A percentile compares a stretch with the other conserved stretches of the same genome.
Conservation (phyloP, 495 filamentous ascomycete genomes). For the Staphylotrichum tortipilum region DNA sequence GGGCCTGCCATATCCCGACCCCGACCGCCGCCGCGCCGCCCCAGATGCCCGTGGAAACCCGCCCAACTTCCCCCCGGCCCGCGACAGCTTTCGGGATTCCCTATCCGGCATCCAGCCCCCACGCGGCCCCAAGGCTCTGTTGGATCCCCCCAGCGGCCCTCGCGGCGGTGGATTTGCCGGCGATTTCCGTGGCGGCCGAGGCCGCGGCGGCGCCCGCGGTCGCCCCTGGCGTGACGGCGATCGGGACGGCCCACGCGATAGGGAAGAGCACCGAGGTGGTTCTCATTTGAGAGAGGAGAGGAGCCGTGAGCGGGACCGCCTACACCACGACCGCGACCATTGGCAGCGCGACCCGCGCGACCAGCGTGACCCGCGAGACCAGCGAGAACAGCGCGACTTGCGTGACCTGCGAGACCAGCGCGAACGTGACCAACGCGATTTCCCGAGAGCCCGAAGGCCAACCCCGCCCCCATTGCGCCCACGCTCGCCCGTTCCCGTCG, state of each 20-base stretch:
- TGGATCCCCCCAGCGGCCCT: conserved; percentile 55
- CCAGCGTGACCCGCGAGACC: too few species aligned
- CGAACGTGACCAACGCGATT: conserved; percentile 37
- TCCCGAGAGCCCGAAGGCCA: conserved; percentile 34
- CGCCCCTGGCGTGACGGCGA: conserved; percentile 50
- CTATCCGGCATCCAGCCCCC: conserved; percentile 46
- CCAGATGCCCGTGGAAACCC: conserved; percentile 42
- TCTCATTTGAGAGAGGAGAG: conserved; percentile 40
- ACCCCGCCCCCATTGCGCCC: conserved; percentile 37
- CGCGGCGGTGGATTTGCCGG: conserved; percentile 40
- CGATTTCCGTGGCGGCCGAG: conserved; percentile 35
- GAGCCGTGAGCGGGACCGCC: conserved; percentile 30
- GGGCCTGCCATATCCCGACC: conserved; percentile 37
- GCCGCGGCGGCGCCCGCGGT: conserved; percentile 31
- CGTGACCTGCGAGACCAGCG: too few species aligned
- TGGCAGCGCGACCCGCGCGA: conserved; percentile 27
- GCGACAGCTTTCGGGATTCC: conserved; percentile 41
- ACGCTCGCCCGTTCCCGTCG: conserved; percentile 32
- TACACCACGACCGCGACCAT: conserved; percentile 15
- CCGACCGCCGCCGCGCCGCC: conserved; percentile 39
- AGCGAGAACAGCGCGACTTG: too few species aligned
- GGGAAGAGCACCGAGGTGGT: conserved; percentile 49
- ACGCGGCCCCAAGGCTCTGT: conserved; percentile 59
- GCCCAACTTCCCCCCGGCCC: conserved; percentile 38
- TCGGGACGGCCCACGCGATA: conserved; percentile 50